phyloP scores from a whole-genome alignment of 2,329 filamentous ascomycete species.

The Hypoxylon sp. region DNA sequence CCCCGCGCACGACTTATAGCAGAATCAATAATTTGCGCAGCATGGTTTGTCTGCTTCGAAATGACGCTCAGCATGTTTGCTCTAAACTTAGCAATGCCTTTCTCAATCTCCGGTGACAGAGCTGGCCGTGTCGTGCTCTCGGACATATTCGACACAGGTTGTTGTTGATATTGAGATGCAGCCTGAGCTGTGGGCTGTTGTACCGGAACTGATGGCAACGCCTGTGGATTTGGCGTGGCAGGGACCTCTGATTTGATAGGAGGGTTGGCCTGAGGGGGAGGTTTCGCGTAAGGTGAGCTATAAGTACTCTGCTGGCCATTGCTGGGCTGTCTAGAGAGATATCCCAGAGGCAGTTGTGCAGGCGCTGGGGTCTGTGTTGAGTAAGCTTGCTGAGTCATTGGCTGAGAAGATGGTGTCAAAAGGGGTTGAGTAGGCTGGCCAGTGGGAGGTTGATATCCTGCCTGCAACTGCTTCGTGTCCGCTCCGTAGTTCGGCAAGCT shows the following conservation, averaged over 20 bases:
- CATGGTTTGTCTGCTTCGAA: constrained; percentile 50
- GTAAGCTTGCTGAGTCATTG: constrained; percentile 48
- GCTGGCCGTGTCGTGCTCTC: constrained; percentile 29
- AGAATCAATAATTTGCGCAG: constrained; percentile 52
- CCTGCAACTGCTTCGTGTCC: constrained; percentile 48
- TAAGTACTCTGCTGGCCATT: constrained; percentile 53
- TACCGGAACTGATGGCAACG: constrained; percentile 39
- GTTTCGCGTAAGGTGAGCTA: constrained; percentile 54
- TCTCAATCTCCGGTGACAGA: constrained; percentile 52
- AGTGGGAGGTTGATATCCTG: constrained; percentile 41
- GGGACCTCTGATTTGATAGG: constrained; percentile 47
- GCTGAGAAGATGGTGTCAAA: constrained; percentile 43
- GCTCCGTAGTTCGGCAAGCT: constrained; percentile 45
- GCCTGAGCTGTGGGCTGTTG: constrained; percentile 36
- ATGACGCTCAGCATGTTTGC: constrained; percentile 52
- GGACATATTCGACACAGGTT: constrained; percentile 24
- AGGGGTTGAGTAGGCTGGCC: constrained; percentile 46
- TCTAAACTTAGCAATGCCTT: constrained; percentile 52
- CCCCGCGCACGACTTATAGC: constrained; percentile 52
- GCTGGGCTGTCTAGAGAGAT: constrained; percentile 49
- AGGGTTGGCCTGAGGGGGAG: constrained; percentile 47
- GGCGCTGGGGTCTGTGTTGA: constrained; percentile 50
- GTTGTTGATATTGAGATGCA: constrained; percentile 26
- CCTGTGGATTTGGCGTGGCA: constrained; percentile 40
- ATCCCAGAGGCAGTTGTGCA: constrained; percentile 51